Evolutionary conservation across 176 grass and related monocot species (phyloP).

Genomic region (Poa annua): DNA sequence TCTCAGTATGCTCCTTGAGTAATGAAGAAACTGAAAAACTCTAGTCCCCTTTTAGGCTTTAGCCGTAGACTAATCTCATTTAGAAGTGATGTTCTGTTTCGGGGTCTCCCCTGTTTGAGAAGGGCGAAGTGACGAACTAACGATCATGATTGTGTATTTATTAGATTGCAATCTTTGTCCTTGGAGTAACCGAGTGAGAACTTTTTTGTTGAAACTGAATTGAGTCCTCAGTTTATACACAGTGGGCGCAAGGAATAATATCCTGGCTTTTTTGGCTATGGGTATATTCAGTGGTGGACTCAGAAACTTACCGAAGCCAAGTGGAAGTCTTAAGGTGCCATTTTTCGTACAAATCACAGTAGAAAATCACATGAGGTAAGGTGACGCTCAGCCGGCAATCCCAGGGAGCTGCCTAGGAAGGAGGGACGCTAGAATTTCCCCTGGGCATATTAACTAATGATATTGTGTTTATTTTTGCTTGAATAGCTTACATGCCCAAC

Average conservation of each 20-base stretch:
- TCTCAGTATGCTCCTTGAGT: background rate
- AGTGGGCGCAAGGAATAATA: background rate
- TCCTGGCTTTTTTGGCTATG: background rate
- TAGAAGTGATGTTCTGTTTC: background rate
- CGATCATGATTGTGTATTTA: background rate
- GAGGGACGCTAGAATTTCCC: background rate
- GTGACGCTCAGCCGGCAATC: background rate
- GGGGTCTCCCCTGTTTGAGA: background rate
- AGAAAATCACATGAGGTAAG: background rate
- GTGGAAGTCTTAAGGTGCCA: background rate
- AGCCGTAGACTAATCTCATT: background rate
- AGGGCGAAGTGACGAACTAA: background rate
- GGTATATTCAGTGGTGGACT: background rate
- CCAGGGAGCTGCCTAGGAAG: slow-evolving; percentile 41
- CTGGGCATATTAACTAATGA: background rate
- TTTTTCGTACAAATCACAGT: background rate
- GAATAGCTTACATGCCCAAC: background rate
- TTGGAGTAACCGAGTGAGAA: background rate
- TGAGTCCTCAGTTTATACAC: background rate
- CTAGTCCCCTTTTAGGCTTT: background rate
- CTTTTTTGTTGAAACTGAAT: background rate
- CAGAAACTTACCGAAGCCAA: background rate
- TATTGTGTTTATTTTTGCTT: background rate
- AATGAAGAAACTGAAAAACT: background rate
- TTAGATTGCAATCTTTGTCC: background rate